Base-by-base conservation (phyloP, 495 filamentous ascomycete species). In the Ramalina intermedia region DNA sequence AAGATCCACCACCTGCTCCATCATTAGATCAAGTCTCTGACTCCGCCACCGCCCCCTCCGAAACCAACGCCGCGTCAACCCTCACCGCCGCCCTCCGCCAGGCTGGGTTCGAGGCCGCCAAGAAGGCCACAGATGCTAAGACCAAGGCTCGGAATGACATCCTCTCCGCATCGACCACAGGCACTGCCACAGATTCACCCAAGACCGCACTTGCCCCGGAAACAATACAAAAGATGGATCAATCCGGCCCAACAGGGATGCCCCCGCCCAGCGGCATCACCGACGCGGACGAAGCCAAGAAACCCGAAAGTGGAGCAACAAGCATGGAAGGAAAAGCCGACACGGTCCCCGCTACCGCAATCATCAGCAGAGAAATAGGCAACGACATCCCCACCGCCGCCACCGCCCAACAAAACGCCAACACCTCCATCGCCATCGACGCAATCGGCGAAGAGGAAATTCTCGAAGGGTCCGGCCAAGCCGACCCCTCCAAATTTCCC, bases 61-160 rank as follows among this genome's bases (percentile, higher is more conserved):
- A 47, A 7, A 36, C 53, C 13, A 39, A 35, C 11, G 20, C 46
- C 1, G 37, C 56, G 36, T 16, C 43, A 43, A 43, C 40, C 12
- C 63, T 72, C 7, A 67, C 77, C 4, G 60, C 77, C 16, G 76
- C 82, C 4, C 66, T 85, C 49, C 69, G 71, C 45, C 79, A 78
- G 64, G 74, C 81, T 12, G 79, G 81, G 51, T 69, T 78, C 49
- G 81, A 87, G 57, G 84, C 83, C 13, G 84, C 83, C 1, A 65
- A 75, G 50, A 84, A 79, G 61, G 74, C 74, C 4, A 68, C 66
- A 17, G 56, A 59, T 11, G 56, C 58, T 4, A 61, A 56, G 21
- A 36, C 48, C 41, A 70, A 64, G 33, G 55, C 56, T 18, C 51
- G 48, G 5, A 40, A 54, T 42, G 41, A 49, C 46, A 36, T 50